Evolutionary conservation across 371 early-diverging fungal genomes (phyloP).

Genomic region (Capillidium heterosporum): DNA sequence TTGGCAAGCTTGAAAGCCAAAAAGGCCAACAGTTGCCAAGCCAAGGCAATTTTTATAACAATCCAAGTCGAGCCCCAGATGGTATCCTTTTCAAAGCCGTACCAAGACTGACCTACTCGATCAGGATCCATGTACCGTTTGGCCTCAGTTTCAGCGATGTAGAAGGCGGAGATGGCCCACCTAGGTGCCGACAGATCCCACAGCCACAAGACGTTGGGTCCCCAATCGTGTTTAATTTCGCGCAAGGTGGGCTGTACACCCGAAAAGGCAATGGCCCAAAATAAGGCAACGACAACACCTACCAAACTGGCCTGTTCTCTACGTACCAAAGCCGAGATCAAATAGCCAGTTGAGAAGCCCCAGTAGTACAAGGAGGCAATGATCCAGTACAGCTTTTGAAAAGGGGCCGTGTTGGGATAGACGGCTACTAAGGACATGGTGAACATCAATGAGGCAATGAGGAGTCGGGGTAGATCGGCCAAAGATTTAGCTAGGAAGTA

Average conservation of each 20-base stretch:
- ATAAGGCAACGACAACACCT: constrained; percentile 22
- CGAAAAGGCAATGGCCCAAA: constrained; percentile 23
- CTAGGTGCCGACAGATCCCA: constrained; percentile 23
- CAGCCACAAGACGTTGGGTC: constrained; percentile 13
- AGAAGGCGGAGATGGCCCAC: constrained; percentile 29
- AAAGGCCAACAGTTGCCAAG: constrained; percentile 22
- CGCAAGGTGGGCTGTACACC: constrained; percentile 22
- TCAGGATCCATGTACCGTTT: constrained; percentile 11
- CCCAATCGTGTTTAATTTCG: constrained; percentile 11
- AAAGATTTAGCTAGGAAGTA: constrained; percentile 28
- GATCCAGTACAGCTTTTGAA: constrained; percentile 9
- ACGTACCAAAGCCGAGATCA: constrained; percentile 18
- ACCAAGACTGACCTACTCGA: constrained; percentile 4
- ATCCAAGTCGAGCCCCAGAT: constrained; percentile 14
- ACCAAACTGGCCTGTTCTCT: constrained; percentile 15
- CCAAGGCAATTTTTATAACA: constrained; percentile 15
- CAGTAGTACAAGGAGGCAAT: constrained; percentile 9
- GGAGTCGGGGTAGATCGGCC: constrained; percentile 26
- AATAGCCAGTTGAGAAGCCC: constrained; percentile 22
- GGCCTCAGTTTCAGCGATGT: constrained; percentile 20
- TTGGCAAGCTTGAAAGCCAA: constrained; percentile 21
- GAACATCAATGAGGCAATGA: constrained; percentile 27
- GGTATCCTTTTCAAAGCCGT: constrained; percentile 7
- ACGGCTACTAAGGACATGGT: constrained; percentile 22
- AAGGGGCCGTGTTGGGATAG: constrained; percentile 9